Evolutionary conservation across 148 eudicot species (phyloP).

Genomic region (Suaeda aralocaspica): DNA sequence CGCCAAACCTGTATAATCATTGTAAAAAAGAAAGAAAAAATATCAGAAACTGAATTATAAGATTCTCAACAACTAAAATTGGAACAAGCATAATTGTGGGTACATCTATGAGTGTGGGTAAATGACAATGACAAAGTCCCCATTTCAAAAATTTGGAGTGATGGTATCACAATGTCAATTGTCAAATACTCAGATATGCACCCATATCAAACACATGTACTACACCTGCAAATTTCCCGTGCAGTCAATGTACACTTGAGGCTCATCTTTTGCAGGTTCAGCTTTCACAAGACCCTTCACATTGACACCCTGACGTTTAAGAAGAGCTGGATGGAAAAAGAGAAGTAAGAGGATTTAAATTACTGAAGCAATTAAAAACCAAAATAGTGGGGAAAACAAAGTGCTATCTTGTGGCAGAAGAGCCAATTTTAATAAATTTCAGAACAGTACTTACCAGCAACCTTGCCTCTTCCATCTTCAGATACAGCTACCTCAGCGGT

Average conservation of each 20-base stretch:
- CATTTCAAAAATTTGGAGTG: not conserved
- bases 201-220: not conserved
- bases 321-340: slow-evolving; percentile 59
- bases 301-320: slow-evolving; percentile 91
- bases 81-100: not conserved
- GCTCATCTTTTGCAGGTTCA: slow-evolving; percentile 78
- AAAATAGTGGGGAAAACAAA: not conserved
- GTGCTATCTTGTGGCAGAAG: not conserved
- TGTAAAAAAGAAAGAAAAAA: not conserved
- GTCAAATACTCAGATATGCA: not conserved
- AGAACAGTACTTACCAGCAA: slow-evolving; percentile 66
- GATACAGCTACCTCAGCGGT: slow-evolving; percentile 53
- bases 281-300: slow-evolving; percentile 92
- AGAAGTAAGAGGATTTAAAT: not conserved
- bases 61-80: not conserved
- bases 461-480: slow-evolving; percentile 94
- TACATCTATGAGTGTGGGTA: not conserved
- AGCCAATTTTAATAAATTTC: not conserved
- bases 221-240: slow-evolving; percentile 93
- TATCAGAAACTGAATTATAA: slow-evolving; percentile 7
- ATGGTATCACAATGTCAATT: not conserved
- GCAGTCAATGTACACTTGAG: slow-evolving; percentile 81
- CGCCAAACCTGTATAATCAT: slow-evolving; percentile 77
- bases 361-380: slow-evolving; percentile 1
- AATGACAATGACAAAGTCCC: not conserved